phyloP scores from a whole-genome alignment of 2,329 filamentous ascomycete genomes.

The Furcasterigmium furcatum region DNA sequence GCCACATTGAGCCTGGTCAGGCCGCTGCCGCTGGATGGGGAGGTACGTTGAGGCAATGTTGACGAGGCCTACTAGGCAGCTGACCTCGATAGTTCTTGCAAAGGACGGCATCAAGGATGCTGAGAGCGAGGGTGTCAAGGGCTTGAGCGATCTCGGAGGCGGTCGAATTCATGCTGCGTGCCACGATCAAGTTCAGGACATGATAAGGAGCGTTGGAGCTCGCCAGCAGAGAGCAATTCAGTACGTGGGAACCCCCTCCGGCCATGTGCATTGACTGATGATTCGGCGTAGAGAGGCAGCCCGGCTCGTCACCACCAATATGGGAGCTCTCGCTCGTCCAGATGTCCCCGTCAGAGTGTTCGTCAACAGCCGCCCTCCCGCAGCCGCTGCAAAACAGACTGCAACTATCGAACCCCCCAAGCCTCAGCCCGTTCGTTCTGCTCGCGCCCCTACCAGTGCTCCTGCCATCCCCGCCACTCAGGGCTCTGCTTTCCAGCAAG shows the following conservation, averaged over 20 bases:
- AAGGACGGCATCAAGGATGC: constrained; percentile 22
- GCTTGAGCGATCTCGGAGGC: constrained; percentile 20
- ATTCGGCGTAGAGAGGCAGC: not conserved
- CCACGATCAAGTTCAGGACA: not conserved
- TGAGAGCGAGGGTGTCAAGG: constrained; percentile 20
- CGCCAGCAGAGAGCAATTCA: not conserved
- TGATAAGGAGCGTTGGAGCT: not conserved
- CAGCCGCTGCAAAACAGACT: no score
- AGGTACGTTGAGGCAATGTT: not conserved
- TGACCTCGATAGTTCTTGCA: constrained; percentile 13
- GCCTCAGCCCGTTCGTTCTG: no score
- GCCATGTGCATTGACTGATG: not conserved
- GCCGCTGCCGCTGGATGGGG: constrained; percentile 2
- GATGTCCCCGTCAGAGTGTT: not conserved
- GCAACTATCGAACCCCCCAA: no score
- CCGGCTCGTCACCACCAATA: not conserved
- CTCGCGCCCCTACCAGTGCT: no score
- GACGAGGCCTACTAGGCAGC: not conserved
- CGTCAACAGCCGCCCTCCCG: no score
- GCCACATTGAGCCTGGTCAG: no score
- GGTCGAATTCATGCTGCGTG: constrained; percentile 8
- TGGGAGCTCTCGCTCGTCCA: not conserved
- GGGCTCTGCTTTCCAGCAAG: no score
- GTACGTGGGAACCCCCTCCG: not conserved
- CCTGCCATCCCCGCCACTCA: no score